Evolutionary conservation across 2,329 filamentous ascomycete genomes (phyloP).

Genomic region (Penicillium sp.): DNA sequence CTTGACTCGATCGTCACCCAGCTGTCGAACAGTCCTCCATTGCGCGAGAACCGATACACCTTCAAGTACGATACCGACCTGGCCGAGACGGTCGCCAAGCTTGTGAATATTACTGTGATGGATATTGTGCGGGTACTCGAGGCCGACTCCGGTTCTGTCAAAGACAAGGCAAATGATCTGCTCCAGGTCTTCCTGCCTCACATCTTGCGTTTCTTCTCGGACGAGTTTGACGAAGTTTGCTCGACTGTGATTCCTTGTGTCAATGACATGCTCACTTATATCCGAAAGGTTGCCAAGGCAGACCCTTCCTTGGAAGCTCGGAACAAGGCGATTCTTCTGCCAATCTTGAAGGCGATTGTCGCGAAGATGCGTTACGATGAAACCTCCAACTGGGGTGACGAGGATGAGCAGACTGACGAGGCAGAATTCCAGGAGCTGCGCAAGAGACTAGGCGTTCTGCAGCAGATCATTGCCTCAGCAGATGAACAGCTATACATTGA

Average conservation of each 20-base stretch:
- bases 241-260: conserved; percentile 92
- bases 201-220: conserved; percentile 90
- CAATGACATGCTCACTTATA: conserved; percentile 87
- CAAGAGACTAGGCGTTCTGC: conserved; percentile 84
- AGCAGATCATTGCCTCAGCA: conserved; percentile 88
- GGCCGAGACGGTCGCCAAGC: conserved; percentile 90
- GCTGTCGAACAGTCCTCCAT: conserved; percentile 78
- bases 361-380: conserved; percentile 98
- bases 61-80: conserved; percentile 93
- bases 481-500: conserved; percentile 89
- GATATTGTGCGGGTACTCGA: conserved; percentile 89
- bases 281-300: conserved; percentile 74
- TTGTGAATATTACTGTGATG: conserved; percentile 85
- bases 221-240: conserved; percentile 98
- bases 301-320: conserved; percentile 68
- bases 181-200: conserved; percentile 80
- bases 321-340: conserved; percentile 80
- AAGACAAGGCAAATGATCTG: conserved; percentile 76
- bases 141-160: conserved; percentile 62
- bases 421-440: conserved; percentile 95
- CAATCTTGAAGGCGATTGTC: conserved; percentile 89
- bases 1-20: conserved; percentile 82
- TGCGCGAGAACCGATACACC: conserved; percentile 77
- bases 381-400: conserved; percentile 87
- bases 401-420: conserved; percentile 94